A percentile compares a stretch with the other conserved stretches of the same genome.
Conservation (phyloP, 176 grass and related monocot species). For the Elymus sibiricus region DNA sequence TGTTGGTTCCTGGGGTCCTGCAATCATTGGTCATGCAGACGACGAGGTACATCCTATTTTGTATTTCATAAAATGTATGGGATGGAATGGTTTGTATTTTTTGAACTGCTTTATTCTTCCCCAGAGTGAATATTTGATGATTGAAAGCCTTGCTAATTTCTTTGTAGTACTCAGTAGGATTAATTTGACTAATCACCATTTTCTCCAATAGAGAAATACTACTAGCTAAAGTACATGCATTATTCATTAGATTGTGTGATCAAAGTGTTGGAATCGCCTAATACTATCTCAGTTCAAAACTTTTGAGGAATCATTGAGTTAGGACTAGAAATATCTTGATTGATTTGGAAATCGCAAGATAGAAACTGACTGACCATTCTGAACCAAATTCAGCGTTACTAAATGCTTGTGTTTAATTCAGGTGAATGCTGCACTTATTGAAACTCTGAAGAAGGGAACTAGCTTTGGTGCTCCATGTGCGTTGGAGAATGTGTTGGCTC, state of each 20-base stretch:
- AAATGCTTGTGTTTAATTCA: constrained; percentile 24
- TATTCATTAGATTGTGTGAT: not conserved
- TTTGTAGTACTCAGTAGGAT: not conserved
- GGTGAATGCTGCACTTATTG: constrained; percentile 86
- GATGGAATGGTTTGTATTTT: not conserved
- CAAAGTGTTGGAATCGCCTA: not conserved
- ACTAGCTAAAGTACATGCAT: not conserved
- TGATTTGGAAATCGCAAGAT: not conserved
- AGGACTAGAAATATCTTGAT: not conserved
- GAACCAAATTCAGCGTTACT: not conserved
- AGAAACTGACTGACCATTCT: not conserved
- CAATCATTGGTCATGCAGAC: constrained; percentile 96
- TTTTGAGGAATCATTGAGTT: not conserved
- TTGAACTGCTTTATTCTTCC: not conserved
- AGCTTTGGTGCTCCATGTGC: constrained; percentile 97
- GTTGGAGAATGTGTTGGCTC: constrained; percentile 83
- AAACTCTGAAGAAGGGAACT: constrained; percentile 97
- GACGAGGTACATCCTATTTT: constrained; percentile 46
- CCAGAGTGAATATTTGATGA: not conserved
- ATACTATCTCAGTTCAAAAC: not conserved
- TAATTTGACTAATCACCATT: not conserved
- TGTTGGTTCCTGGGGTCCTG: constrained; percentile 99
- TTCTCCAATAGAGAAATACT: constrained; percentile 6
- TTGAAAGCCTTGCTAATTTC: not conserved
- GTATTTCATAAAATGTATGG: not conserved